Conservation (phyloP, 1,284 basidiomycete species). For the Wolfiporia cocos region DNA sequence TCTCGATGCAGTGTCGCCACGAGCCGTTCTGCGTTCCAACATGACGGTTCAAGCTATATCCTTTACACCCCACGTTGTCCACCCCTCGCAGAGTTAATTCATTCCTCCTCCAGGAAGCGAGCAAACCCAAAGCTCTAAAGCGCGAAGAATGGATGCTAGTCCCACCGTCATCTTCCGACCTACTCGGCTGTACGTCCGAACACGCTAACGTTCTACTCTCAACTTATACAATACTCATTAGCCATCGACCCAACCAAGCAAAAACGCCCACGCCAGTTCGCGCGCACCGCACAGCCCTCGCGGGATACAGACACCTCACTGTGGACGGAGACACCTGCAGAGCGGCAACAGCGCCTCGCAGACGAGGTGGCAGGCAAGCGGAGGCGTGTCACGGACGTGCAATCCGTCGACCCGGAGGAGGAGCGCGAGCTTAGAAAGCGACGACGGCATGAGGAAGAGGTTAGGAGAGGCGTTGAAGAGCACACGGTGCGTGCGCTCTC, state of each 20-base stretch:
- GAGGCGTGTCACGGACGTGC: slow-evolving; percentile 49
- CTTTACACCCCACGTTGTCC: too few relatives aligned
- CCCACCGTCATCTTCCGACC: slow-evolving; percentile 74
- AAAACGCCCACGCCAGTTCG: slow-evolving; percentile 67
- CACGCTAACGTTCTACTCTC: not conserved
- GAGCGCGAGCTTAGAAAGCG: slow-evolving; percentile 43
- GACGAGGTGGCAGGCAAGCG: slow-evolving; percentile 87
- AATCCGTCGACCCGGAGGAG: slow-evolving; percentile 33
- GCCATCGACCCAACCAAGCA: slow-evolving; percentile 69
- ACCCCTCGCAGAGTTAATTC: too few relatives aligned
- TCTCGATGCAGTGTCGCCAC: too few relatives aligned
- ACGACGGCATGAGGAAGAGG: slow-evolving; percentile 57
- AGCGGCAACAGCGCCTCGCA: slow-evolving; percentile 76
- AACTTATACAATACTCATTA: slow-evolving; percentile 15
- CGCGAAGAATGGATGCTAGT: slow-evolving; percentile 96
- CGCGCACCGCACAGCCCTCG: slow-evolving; percentile 49
- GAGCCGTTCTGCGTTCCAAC: too few relatives aligned
- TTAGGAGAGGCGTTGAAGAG: slow-evolving; percentile 66
- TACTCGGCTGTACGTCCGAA: slow-evolving; percentile 60
- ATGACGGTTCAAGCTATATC: too few relatives aligned
- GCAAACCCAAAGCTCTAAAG: slow-evolving; percentile 66
- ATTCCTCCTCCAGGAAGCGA: slow-evolving; percentile 45
- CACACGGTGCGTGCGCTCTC: slow-evolving; percentile 61
- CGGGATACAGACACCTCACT: slow-evolving; percentile 51
- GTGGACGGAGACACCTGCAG: slow-evolving; percentile 92